phyloP scores from a whole-genome alignment of 2,329 filamentous ascomycete genomes.

The Nothophoma quercina region DNA sequence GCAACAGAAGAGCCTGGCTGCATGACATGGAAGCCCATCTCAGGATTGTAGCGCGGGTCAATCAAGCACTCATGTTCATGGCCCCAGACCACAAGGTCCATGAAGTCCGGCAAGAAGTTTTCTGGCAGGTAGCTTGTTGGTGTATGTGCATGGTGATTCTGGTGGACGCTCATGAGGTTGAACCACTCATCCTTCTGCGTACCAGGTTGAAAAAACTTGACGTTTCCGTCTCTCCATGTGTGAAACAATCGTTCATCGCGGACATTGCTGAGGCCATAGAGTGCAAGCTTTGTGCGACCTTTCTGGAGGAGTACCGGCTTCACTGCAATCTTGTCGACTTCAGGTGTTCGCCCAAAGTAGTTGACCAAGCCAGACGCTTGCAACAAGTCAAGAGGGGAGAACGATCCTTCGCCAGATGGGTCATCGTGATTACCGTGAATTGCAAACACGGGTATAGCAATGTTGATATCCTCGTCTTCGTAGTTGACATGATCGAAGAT shows the following conservation, averaged over 20 bases:
- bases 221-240: constrained; percentile 90
- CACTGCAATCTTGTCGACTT: constrained; percentile 91
- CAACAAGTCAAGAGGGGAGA: constrained; percentile 87
- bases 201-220: constrained; percentile 88
- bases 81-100: constrained; percentile 94
- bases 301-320: constrained; percentile 95
- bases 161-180: constrained; percentile 92
- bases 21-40: constrained; percentile 94
- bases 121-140: constrained; percentile 95
- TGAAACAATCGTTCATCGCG: constrained; percentile 93
- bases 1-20: constrained; percentile 96
- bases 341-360: constrained; percentile 91
- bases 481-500: constrained; percentile 97
- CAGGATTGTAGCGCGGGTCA: constrained; percentile 80
- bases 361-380: constrained; percentile 92
- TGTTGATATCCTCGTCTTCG: constrained; percentile 95
- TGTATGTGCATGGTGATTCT: constrained; percentile 93
- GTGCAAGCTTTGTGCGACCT: constrained; percentile 86
- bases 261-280: constrained; percentile 96
- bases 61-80: constrained; percentile 98
- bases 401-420: constrained; percentile 93
- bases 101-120: constrained; percentile 87
- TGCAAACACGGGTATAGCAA: constrained; percentile 96
- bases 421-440: constrained; percentile 99
- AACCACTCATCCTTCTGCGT: constrained; percentile 90